Conservation (phyloP, 352 stramenopile genomes). For the Pythium folliculosum region DNA sequence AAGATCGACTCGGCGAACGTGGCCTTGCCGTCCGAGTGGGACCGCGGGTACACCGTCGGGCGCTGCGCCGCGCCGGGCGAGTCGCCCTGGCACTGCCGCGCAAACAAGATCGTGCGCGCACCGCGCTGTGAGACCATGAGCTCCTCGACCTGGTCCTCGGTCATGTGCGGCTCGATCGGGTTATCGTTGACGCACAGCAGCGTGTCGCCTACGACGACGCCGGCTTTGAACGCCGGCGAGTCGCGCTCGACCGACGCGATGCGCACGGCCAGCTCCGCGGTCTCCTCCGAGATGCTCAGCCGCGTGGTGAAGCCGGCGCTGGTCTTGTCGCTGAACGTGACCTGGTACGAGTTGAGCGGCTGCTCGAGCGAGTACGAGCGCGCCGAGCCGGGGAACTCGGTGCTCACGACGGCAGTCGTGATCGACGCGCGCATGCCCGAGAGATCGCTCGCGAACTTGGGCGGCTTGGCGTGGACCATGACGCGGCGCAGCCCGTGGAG, state of each 20-base stretch:
- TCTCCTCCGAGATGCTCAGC: conserved; percentile 24
- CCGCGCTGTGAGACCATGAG: conserved; percentile 53
- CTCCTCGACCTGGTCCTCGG: conserved; percentile 57
- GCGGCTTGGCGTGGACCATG: conserved; percentile 64
- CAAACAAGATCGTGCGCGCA: conserved; percentile 62
- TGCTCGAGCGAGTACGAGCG: conserved; percentile 27
- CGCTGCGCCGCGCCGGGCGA: conserved; percentile 20
- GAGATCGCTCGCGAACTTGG: conserved; percentile 61
- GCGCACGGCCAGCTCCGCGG: conserved; percentile 48
- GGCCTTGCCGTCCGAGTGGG: conserved; percentile 36
- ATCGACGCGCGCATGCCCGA: conserved; percentile 27
- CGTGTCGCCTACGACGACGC: conserved; percentile 58
- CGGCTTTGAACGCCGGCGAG: conserved; percentile 50
- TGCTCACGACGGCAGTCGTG: conserved; percentile 15
- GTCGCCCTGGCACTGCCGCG: conserved; percentile 40
- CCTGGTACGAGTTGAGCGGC: conserved; percentile 49
- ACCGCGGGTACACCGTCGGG: conserved; percentile 6
- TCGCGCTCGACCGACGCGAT: conserved; percentile 58
- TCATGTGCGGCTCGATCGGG: conserved; percentile 62
- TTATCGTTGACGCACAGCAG: conserved; percentile 66
- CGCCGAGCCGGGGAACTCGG: conserved; percentile 2
- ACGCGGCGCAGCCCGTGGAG: conserved; percentile 65
- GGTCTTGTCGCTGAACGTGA: conserved; percentile 63
- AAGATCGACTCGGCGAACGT: conserved; percentile 10
- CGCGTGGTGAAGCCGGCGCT: conserved; percentile 45